Evolutionary conservation across 768 basidiomycete genomes (phyloP), one percentile per base, ranked within the genome.

Genomic region (Calocybe gangraenosa): DNA sequence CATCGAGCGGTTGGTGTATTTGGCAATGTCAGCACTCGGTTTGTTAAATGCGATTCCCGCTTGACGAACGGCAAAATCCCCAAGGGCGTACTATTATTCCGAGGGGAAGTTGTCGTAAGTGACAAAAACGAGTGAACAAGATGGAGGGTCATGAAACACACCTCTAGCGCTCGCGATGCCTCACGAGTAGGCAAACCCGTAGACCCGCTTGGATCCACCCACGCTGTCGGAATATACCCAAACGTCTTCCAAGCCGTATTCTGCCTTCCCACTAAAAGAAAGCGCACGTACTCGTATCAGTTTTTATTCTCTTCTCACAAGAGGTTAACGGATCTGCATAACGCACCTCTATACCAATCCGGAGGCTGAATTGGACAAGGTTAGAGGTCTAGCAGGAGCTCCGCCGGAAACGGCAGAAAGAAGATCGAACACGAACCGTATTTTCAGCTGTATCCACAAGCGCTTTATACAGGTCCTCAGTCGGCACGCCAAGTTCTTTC

Each of bases 221-320:
- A 75, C 34, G 64, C 61, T 0, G 75, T 76, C 8, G 74, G 74
- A 35, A 75, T 73, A 46, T 69, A 75, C 8, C 66, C 69, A 47
- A 77, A 77, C 30, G 57, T 62, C 47, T 67, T 76, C 75, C 74
- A 77, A 11, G 71, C 75, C 0, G 74, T 76, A 51, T 76, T 77
- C 50, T 76, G 73, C 18, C 74, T 59, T 7, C 75, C 75, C 17
- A 75, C 71, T 69, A 36, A 22, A 13, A 37, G 18, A 22, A 20
- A 11, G 20, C 3, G 11, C 11, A 11, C 5, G 11, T 6, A 28
- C n/a, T n/a, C n/a, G n/a, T n/a, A n/a, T n/a, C n/a, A n/a, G n/a
- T n/a, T n/a, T n/a, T n/a, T 6, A 35, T n/a, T 35, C 6, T 7
- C 5, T 6, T 18, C 17, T 35, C 17, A n/a, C 5, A 28, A n/a